Base-by-base conservation (phyloP, 306 rosid genomes). In the Crotalaria pallida region DNA sequence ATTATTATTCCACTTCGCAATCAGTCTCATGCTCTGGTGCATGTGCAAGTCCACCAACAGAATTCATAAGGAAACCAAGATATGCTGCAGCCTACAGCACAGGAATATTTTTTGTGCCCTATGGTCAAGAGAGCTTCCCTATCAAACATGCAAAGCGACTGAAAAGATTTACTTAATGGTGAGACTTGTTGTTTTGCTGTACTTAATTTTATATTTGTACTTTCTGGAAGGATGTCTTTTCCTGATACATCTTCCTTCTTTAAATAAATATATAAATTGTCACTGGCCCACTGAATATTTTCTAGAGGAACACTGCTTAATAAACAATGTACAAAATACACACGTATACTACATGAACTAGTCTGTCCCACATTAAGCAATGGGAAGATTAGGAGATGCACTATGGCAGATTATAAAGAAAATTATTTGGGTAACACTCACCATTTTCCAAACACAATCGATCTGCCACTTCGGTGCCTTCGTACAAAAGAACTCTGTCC, bases 401-500 rank as follows among this genome's bases (percentile, higher is more conserved):
- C 21, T 49, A 50, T 29, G 43, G 13, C 59, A 43, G 59, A 16
- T 17, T 68, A 67, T 29, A 31, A 47, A 31, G 70, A 61, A 34
- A 22, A n/a, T 31, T 21, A 38, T 15, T 10, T 49, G 48, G 38
- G 36, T 60, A 73, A 77, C 78, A 73, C 94, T 88, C 65, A 93
- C 98, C 98, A 72, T 93, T 93, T 84, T 87, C 88, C 76, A 71
- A 81, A 79, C 98, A 93, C 76, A 93, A 57, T 57, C 69, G 83
- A 73, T 93, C 97, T 44, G 96, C 97, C 76, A 71, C 94, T 63
- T 87, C 84, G 27, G 82, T 82, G 73, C 96, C 83, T 84, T 90
- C 96, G 40, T 90, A 87, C 77, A 93, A 66, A 71, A 90, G 89
- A 78, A 85, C 92, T 83, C 92, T 88, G 75, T 93, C 98, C 84